Evolutionary conservation across 1,284 basidiomycete genomes (phyloP).

Genomic region (Austroboletus rostrupii): DNA sequence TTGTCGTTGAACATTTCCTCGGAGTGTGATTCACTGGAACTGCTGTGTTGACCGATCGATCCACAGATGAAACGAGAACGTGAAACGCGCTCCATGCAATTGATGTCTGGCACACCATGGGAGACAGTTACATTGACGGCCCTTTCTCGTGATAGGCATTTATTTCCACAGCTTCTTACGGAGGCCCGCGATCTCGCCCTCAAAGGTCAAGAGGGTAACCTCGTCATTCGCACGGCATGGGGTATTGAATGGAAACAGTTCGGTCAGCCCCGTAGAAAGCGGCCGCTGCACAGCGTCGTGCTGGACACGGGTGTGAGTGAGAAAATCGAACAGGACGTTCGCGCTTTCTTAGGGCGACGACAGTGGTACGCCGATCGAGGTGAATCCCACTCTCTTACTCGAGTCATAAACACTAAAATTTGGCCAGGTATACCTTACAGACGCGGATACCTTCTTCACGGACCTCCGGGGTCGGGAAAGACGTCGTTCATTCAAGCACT

Average conservation of each 20-base stretch:
- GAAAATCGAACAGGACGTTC: slow-evolving; percentile 76
- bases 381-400: slow-evolving; percentile 32
- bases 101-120: slow-evolving; percentile 92
- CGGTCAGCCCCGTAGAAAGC: slow-evolving; percentile 85
- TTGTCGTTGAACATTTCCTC: slow-evolving; percentile 27
- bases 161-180: slow-evolving; percentile 79
- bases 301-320: slow-evolving; percentile 79
- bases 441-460: slow-evolving; percentile 91
- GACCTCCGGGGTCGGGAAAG: slow-evolving; percentile 97
- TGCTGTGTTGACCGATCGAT: slow-evolving; percentile 7
- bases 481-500: slow-evolving; percentile 98
- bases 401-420: slow-evolving; percentile 11
- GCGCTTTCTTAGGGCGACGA: slow-evolving; percentile 78
- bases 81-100: slow-evolving; percentile 88
- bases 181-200: slow-evolving; percentile 91
- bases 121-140: slow-evolving; percentile 96
- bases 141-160: slow-evolving; percentile 75
- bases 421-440: slow-evolving; percentile 92
- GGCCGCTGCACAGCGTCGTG: slow-evolving; percentile 90
- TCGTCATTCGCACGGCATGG: slow-evolving; percentile 96
- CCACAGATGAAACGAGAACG: slow-evolving; percentile 88
- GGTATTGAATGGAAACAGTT: slow-evolving; percentile 96
- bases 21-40: slow-evolving; percentile 4
- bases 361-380: slow-evolving; percentile 98
- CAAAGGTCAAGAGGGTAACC: slow-evolving; percentile 86